phyloP scores from a whole-genome alignment of 306 rosid species.

The Pueraria montana region DNA sequence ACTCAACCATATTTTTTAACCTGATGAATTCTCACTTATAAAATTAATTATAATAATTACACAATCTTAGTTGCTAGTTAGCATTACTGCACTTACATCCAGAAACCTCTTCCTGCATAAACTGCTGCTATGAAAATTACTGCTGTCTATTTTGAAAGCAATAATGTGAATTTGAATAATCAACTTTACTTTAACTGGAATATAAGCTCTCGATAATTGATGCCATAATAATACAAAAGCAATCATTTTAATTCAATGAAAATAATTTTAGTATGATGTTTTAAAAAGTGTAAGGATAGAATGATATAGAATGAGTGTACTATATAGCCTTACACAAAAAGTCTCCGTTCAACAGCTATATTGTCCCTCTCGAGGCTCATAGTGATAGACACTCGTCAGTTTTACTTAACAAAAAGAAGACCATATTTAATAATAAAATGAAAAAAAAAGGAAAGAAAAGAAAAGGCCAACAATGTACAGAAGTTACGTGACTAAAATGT shows the following conservation, averaged over 20 bases:
- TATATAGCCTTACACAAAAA: not conserved
- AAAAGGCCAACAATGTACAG: not conserved
- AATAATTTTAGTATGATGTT: not conserved
- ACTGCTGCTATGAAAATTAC: not conserved
- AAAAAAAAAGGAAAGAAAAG: not conserved
- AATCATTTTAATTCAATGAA: not conserved
- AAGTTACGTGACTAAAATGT: not conserved
- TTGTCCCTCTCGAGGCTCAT: slow-evolving; percentile 32
- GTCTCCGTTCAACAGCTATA: slow-evolving; percentile 16
- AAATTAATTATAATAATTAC: not conserved
- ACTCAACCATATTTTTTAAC: not conserved
- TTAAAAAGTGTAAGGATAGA: not conserved
- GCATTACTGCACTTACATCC: not conserved
- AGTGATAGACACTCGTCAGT: slow-evolving; percentile 3
- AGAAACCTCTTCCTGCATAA: not conserved
- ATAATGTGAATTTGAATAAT: not conserved
- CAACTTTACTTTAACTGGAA: not conserved
- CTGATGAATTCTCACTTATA: not conserved
- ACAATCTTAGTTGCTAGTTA: not conserved
- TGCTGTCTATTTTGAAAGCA: not conserved
- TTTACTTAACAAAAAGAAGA: not conserved
- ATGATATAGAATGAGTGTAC: not conserved
- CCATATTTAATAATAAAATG: not conserved
- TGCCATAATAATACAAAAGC: not conserved
- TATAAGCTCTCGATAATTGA: slow-evolving; percentile 22